These are phyloP conservation scores for Monoraphidium neglectum DNA, from an alignment of 139 green algal genomes.

Conservation along the genomic window DNA sequence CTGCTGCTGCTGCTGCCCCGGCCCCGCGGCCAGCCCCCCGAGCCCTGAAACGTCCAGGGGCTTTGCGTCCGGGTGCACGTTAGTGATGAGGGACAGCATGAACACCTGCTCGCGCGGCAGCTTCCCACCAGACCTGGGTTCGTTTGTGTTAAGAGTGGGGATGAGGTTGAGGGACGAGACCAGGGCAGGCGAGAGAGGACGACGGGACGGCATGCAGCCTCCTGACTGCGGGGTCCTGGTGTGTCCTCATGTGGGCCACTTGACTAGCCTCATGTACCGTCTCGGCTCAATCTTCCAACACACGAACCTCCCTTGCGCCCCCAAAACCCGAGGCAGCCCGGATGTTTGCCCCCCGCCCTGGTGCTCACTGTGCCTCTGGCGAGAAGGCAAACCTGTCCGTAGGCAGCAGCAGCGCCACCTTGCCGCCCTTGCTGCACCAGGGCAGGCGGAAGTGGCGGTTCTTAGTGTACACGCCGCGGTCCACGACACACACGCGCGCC, in stretches of 20 bases:
- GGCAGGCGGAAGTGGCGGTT: conserved; percentile 81
- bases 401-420: conserved; percentile 23
- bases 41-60: conserved; percentile 1
- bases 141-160: too few species aligned
- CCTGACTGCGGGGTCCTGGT: too few species aligned
- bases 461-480: conserved; percentile 76
- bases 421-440: conserved; percentile 73
- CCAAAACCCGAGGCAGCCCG: too few species aligned
- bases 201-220: too few species aligned
- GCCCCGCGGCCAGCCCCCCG: not conserved
- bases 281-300: too few species aligned
- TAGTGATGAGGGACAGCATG: conserved; percentile 64
- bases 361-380: conserved; percentile 9
- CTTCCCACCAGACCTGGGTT: too few species aligned
- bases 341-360: not conserved
- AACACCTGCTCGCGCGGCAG: conserved; percentile 43
- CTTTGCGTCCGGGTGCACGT: conserved; percentile 46
- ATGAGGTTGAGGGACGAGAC: too few species aligned
- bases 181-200: too few species aligned
- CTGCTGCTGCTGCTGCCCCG: conserved; percentile 4
- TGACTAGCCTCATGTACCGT: too few species aligned
- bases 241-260: too few species aligned
- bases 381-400: conserved; percentile 21
- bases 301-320: not conserved
- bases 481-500: conserved; percentile 50